Evolutionary conservation across 768 basidiomycete species (phyloP).

Genomic region (Leccinum aurantiacum): DNA sequence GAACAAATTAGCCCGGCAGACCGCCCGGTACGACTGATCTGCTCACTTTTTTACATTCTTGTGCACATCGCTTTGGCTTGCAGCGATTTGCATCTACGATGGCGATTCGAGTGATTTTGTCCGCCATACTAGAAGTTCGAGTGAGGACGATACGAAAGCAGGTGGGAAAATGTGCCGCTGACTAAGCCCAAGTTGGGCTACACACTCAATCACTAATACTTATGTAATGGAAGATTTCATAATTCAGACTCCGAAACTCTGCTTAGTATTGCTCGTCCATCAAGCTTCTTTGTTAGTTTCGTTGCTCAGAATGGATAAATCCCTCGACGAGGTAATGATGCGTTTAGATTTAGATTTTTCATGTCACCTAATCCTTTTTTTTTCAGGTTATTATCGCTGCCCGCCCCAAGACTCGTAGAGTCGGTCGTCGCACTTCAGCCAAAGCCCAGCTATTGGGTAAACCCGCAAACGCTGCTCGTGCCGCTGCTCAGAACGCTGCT

Average conservation of each 20-base stretch:
- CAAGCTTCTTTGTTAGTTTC: no score
- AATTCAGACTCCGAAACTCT: no score
- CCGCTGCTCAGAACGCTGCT: constrained; percentile 47
- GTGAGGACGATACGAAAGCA: neutral
- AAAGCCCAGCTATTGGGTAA: constrained; percentile 65
- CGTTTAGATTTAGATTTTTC: constrained; percentile 1
- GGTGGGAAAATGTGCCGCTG: no score
- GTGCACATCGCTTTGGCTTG: constrained; percentile 95
- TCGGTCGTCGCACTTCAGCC: constrained; percentile 45
- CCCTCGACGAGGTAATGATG: constrained; percentile 72
- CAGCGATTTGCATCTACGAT: constrained; percentile 91
- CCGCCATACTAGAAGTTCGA: constrained; percentile 54
- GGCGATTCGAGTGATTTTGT: constrained; percentile 98
- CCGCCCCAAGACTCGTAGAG: constrained; percentile 48
- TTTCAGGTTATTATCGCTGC: constrained; percentile 72
- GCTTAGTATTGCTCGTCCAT: no score
- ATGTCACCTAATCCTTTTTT: constrained; percentile 5
- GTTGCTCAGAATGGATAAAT: constrained; percentile 63
- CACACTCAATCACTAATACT: no score
- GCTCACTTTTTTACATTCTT: constrained; percentile 94
- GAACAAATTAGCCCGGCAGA: constrained; percentile 5
- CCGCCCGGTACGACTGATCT: constrained; percentile 7
- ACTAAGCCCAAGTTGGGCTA: no score
- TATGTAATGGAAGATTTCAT: no score
- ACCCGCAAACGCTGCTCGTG: constrained; percentile 49